Evolutionary conservation across 192 early-diverging fungal genomes (phyloP).

Genomic region (Coemansia reversa): DNA sequence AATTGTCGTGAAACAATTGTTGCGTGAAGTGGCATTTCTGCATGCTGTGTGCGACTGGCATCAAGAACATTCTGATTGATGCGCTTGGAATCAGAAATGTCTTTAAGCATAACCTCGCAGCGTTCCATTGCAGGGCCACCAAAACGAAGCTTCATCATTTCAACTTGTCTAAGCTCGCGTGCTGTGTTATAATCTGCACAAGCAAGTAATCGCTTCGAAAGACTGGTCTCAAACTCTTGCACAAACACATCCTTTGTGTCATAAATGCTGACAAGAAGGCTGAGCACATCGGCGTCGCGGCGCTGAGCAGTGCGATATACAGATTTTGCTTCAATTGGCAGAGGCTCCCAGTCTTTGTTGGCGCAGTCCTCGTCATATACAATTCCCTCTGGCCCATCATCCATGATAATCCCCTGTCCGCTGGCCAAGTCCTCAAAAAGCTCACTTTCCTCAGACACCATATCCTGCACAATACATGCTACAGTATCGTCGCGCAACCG

Average conservation of each 20-base stretch:
- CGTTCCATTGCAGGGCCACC: slow-evolving; percentile 61
- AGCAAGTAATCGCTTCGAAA: slow-evolving; percentile 58
- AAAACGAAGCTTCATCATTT: slow-evolving; percentile 73
- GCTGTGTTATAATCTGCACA: slow-evolving; percentile 54
- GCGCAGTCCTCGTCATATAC: slow-evolving; percentile 58
- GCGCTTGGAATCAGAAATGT: slow-evolving; percentile 71
- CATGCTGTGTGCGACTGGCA: background rate
- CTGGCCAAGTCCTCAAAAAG: slow-evolving; percentile 52
- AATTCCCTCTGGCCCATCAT: slow-evolving; percentile 32
- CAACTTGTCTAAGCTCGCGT: slow-evolving; percentile 66
- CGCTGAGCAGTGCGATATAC: slow-evolving; percentile 26
- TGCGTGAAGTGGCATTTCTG: slow-evolving; percentile 44
- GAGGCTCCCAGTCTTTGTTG: slow-evolving; percentile 60
- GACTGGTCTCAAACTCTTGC: slow-evolving; percentile 64
- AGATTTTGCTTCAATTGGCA: slow-evolving; percentile 59
- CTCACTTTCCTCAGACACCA: slow-evolving; percentile 65
- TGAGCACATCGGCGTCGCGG: slow-evolving; percentile 62
- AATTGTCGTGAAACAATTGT: slow-evolving; percentile 64
- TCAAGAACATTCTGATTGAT: slow-evolving; percentile 58
- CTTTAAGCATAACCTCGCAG: slow-evolving; percentile 82
- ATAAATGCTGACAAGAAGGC: slow-evolving; percentile 67
- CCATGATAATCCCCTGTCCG: slow-evolving; percentile 12
- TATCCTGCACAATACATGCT: slow-evolving; percentile 61
- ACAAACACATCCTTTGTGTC: slow-evolving; percentile 69
- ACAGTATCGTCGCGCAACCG: slow-evolving; percentile 67